These are phyloP conservation scores for Melampsora americana DNA, from an alignment of 1,284 basidiomycete genomes.

Conservation along the genomic window DNA sequence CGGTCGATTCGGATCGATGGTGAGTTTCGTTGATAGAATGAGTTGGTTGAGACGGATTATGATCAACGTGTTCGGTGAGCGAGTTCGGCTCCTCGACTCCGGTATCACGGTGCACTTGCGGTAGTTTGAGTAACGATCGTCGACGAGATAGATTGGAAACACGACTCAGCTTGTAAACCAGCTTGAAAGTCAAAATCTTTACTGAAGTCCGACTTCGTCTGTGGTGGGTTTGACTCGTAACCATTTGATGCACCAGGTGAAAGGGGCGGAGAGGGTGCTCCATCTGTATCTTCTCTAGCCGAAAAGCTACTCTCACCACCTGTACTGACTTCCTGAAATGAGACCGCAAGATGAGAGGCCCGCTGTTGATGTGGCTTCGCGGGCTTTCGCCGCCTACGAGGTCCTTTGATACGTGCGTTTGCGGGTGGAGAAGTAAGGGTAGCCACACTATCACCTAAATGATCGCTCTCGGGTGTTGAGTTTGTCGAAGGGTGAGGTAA, in stretches of 20 bases:
- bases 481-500: background rate
- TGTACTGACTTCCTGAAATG: background rate
- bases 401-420: too few species aligned
- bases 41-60: background rate
- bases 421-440: too few species aligned
- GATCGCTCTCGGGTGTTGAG: background rate
- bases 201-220: constrained; percentile 26
- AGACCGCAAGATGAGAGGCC: background rate
- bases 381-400: too few species aligned
- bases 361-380: background rate
- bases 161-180: background rate
- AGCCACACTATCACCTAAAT: background rate
- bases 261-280: constrained; percentile 30
- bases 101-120: background rate
- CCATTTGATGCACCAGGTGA: constrained; percentile 11
- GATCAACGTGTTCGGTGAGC: background rate
- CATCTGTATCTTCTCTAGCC: constrained; percentile 41
- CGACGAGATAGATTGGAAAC: background rate
- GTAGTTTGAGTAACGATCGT: background rate
- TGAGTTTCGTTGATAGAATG: background rate
- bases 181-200: constrained; percentile 44
- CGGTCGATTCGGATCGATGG: background rate
- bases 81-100: background rate
- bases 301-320: constrained; percentile 19
- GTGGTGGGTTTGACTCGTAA: constrained; percentile 1